Conservation (phyloP, 192 early-diverging fungal species). For the Rhizoclosmatium globosum region DNA sequence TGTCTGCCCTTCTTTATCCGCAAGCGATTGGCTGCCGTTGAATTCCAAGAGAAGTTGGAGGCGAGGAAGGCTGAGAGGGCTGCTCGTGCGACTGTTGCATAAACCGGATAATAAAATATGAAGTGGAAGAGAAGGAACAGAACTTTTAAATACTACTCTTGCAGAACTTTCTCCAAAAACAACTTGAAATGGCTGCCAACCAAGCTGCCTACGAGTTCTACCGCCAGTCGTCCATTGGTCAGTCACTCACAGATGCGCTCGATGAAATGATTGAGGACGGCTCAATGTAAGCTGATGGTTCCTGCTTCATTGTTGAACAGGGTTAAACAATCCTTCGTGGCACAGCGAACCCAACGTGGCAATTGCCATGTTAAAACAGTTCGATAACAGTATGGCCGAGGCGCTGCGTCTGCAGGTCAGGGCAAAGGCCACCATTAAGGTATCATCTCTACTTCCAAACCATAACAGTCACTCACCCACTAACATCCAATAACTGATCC, state of each 20-base stretch:
- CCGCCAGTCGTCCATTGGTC: slow-evolving; percentile 77
- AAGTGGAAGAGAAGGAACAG: neutral
- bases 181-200: neutral
- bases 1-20: slow-evolving; percentile 39
- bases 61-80: slow-evolving; percentile 21
- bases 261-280: slow-evolving; percentile 93
- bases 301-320: slow-evolving; percentile 90
- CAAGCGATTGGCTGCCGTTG: slow-evolving; percentile 3
- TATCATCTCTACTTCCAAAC: slow-evolving; percentile 35
- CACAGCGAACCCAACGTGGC: neutral
- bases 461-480: neutral
- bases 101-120: neutral
- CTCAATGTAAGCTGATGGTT: slow-evolving; percentile 85
- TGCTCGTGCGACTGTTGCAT: neutral
- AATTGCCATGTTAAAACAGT: slow-evolving; percentile 52
- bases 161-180: too few relatives aligned
- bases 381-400: slow-evolving; percentile 89
- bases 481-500: neutral
- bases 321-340: slow-evolving; percentile 44
- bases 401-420: slow-evolving; percentile 83
- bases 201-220: slow-evolving; percentile 44
- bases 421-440: slow-evolving; percentile 85
- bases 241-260: slow-evolving; percentile 93
- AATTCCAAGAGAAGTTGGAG: slow-evolving; percentile 21
- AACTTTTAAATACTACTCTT: too few relatives aligned